Conservation (phyloP, 176 grass and related monocot genomes). For the Eleusine indica region DNA sequence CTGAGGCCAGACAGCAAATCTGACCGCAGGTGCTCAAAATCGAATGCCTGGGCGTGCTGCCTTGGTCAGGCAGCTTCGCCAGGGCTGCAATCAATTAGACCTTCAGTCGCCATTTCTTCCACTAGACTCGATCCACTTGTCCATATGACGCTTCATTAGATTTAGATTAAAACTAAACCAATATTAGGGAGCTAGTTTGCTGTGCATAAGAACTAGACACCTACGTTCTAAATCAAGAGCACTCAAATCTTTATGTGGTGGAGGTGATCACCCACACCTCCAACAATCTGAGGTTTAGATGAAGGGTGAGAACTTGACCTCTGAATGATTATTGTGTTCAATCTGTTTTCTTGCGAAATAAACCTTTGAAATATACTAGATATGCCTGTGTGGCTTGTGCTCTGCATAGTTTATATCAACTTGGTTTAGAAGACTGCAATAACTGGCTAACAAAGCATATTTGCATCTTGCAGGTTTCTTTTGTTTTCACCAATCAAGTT, state of each 20-base stretch:
- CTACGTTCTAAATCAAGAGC: background rate
- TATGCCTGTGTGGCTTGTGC: background rate
- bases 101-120: background rate
- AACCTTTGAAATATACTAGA: slow-evolving; percentile 5
- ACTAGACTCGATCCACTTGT: slow-evolving; percentile 9
- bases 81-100: background rate
- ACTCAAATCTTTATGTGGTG: background rate
- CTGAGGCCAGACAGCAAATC: background rate
- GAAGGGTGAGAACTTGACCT: background rate
- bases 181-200: background rate
- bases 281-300: background rate
- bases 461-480: slow-evolving; percentile 77
- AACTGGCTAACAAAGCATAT: slow-evolving; percentile 30
- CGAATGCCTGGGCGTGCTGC: background rate
- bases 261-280: background rate
- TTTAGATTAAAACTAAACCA: background rate
- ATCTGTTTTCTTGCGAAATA: background rate
- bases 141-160: slow-evolving; percentile 14
- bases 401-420: slow-evolving; percentile 14
- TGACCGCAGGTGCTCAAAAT: background rate
- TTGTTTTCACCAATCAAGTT: slow-evolving; percentile 98
- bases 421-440: slow-evolving; percentile 11
- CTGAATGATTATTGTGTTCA: slow-evolving; percentile 5
- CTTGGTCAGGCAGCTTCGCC: background rate
- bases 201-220: background rate